These are phyloP conservation scores for Tremella mesenterica DNA, from an alignment of 768 basidiomycete species.

Conservation along the genomic window DNA sequence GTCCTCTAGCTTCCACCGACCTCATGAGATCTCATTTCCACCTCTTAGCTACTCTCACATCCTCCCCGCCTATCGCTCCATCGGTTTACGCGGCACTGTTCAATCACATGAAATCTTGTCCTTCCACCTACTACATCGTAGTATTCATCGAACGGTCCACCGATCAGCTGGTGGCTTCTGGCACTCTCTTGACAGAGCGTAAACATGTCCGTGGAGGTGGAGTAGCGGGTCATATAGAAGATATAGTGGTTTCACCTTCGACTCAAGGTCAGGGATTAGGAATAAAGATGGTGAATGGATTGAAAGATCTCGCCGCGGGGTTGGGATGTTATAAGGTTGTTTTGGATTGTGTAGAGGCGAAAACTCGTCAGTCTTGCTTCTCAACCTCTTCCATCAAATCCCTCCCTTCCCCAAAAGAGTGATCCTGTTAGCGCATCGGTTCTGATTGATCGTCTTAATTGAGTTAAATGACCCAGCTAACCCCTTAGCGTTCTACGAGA, in stretches of 20 bases:
- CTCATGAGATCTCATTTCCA: constrained; percentile 70
- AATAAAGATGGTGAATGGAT: constrained; percentile 68
- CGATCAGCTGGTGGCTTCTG: constrained; percentile 74
- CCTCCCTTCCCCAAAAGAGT: no score
- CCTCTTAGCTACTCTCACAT: constrained; percentile 64
- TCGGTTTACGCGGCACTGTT: constrained; percentile 60
- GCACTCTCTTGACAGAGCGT: constrained; percentile 78
- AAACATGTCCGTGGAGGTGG: constrained; percentile 83
- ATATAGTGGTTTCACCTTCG: constrained; percentile 82
- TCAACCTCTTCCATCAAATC: neutral
- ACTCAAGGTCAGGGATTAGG: constrained; percentile 89
- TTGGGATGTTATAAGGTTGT: constrained; percentile 90
- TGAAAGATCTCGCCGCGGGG: constrained; percentile 69
- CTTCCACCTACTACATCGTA: constrained; percentile 66
- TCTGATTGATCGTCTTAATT: no score
- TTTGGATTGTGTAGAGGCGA: constrained; percentile 79
- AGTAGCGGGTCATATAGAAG: constrained; percentile 87
- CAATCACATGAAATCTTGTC: constrained; percentile 27
- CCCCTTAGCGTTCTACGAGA: constrained; percentile 80
- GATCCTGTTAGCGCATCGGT: no score
- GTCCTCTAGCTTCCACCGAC: constrained; percentile 84
- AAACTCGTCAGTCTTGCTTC: constrained; percentile 62
- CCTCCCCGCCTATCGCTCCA: constrained; percentile 60
- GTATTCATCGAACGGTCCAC: constrained; percentile 68
- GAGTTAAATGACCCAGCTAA: neutral